Conservation (phyloP, 192 early-diverging fungal genomes). For the Dissophora globulifera region DNA sequence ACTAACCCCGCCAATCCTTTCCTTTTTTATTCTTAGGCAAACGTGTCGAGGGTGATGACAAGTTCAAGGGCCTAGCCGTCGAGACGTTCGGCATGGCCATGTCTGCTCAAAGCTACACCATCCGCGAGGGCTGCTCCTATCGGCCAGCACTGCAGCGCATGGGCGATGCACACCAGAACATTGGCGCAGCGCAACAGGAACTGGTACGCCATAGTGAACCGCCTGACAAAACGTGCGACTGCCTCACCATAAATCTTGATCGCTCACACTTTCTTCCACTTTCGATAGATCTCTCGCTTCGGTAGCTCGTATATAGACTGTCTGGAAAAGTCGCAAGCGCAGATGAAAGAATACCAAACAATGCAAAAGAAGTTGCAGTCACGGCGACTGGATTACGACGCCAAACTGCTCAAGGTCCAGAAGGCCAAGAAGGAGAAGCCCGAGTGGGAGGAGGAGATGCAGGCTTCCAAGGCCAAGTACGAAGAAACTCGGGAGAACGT, state of each 20-base stretch:
- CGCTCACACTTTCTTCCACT: not conserved
- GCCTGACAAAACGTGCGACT: too few relatives aligned
- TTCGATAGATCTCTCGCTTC: conserved; percentile 34
- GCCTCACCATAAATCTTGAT: too few relatives aligned
- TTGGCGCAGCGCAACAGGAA: conserved; percentile 38
- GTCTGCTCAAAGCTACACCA: conserved; percentile 43
- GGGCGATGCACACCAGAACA: conserved; percentile 53
- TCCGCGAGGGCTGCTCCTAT: conserved; percentile 43
- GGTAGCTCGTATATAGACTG: conserved; percentile 35
- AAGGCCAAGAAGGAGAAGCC: conserved; percentile 92
- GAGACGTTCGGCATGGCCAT: conserved; percentile 50
- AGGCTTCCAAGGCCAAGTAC: conserved; percentile 90
- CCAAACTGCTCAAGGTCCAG: conserved; percentile 88
- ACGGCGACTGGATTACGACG: conserved; percentile 92
- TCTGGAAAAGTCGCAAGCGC: conserved; percentile 38
- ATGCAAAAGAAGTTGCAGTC: conserved; percentile 90
- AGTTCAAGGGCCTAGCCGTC: conserved; percentile 47
- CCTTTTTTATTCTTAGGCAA: conserved; percentile 23
- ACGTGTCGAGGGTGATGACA: conserved; percentile 50
- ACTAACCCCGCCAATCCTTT: too few relatives aligned
- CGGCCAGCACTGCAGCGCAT: conserved; percentile 39
- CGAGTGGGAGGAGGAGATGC: conserved; percentile 91
- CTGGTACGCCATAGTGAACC: too few relatives aligned
- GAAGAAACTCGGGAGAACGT: conserved; percentile 89
- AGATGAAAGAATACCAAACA: conserved; percentile 53